Base-by-base conservation (phyloP, 2,329 filamentous ascomycete species). In the Chaetomium strumarium region DNA sequence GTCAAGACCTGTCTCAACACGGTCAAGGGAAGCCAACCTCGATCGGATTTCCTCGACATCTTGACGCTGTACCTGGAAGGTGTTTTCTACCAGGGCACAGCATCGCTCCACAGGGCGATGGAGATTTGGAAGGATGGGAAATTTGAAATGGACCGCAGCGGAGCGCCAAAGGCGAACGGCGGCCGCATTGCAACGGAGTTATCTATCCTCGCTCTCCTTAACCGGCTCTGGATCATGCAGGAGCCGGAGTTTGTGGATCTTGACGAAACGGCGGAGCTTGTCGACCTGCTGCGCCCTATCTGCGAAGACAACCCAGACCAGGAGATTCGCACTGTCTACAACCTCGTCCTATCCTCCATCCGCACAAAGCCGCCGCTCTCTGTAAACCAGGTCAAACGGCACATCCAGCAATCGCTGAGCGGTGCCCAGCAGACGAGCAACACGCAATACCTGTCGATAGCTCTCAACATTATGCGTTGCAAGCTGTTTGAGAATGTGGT, bases 401-500 rank as follows among this genome's bases (percentile, higher is more conserved):
- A 86, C 63, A 84, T 96, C 49, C 83, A 88, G 55, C 76, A 78
- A 37, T 86, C 90, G 2, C 77, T 96, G 39, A 77, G 79, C 37
- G 81, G 83, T 2, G 85, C 88, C 12, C 85, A 85, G 58, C 74
- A 75, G 8, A 83, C 86, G 9, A 76, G 77, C 50, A 96, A 96
- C 66, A 81, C 81, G 30, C 87, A 95, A 58, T 85, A 91, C 49
- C 78, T 90, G n/a, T 85, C 85, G 44, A 86, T 96, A 58, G 84
- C 86, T 6, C 80, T 96, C 54, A 90, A 84, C 60, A 84, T 93
- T 58, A 95, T 96, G 86, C 86, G 87, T 48, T 83, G 80, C 63
- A 81, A 84, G 47, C 86, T 96, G 63, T 96, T 91, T 68, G 84
- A 85, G 42, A 86, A 86, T 54, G 85, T 91, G 13, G 82, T 95